These are phyloP conservation scores for Eruca vesicaria DNA, from an alignment of 441 rosid species.

Conservation along the genomic window DNA sequence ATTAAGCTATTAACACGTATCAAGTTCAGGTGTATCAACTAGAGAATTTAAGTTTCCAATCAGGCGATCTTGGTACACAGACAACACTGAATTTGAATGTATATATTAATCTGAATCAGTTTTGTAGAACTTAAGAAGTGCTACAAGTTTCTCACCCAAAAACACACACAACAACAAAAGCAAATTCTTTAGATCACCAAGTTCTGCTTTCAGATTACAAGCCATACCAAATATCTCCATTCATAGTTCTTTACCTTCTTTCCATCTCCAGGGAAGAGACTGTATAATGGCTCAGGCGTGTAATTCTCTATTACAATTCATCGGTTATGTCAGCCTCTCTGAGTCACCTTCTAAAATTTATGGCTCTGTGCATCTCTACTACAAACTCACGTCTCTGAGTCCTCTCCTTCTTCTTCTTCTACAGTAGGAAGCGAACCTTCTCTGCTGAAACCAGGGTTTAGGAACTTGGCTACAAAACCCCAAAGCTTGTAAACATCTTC, in stretches of 20 bases:
- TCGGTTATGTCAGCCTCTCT: constrained; percentile 20
- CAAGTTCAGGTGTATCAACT: neutral
- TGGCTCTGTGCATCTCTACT: constrained; percentile 3
- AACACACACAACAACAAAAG: neutral
- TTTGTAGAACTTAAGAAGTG: neutral
- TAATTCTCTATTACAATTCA: neutral
- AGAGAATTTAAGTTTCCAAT: neutral
- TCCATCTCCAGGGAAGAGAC: neutral
- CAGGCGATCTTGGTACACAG: neutral
- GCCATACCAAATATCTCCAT: constrained; percentile 20
- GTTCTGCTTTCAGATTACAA: constrained; percentile 11
- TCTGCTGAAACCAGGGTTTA: constrained; percentile 63
- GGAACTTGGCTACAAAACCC: constrained; percentile 87
- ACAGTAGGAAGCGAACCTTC: constrained; percentile 78
- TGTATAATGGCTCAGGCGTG: neutral
- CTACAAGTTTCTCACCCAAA: constrained; percentile 11
- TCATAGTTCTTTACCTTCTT: neutral
- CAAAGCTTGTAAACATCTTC: constrained; percentile 93
- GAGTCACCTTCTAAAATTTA: constrained; percentile 14
- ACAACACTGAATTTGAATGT: neutral
- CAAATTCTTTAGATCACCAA: constrained; percentile 12
- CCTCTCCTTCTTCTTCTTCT: constrained; percentile 43
- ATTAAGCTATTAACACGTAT: too few species aligned
- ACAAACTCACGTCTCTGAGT: constrained; percentile 44
- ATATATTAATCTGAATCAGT: constrained; percentile 10